Conservation (phyloP, 108 stramenopile species). For the Cyclotella cryptica region DNA sequence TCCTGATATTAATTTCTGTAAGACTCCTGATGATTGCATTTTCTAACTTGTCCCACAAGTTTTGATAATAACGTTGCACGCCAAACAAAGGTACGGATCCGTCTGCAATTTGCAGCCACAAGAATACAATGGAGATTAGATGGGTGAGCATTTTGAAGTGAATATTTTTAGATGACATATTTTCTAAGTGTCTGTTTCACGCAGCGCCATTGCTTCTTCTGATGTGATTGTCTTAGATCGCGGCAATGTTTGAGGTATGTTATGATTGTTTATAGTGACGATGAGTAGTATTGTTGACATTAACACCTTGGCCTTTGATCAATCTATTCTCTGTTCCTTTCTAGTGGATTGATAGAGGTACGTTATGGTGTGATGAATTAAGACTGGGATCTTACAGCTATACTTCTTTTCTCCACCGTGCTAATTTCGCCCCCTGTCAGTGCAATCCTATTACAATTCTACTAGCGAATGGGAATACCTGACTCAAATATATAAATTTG, state of each 20-base stretch:
- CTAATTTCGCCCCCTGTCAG: neutral
- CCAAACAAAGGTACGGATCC: slow-evolving; percentile 7
- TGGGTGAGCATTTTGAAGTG: slow-evolving; percentile 23
- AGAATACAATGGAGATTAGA: slow-evolving; percentile 29
- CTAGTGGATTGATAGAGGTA: slow-evolving; percentile 26
- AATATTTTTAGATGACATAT: neutral
- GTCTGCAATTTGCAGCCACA: slow-evolving; percentile 25
- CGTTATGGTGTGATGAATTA: neutral
- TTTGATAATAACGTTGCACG: neutral
- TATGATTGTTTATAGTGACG: neutral
- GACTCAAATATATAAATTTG: slow-evolving; percentile 22
- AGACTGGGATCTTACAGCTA: too few species aligned
- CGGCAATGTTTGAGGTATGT: slow-evolving; percentile 40
- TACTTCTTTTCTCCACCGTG: neutral
- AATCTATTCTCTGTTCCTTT: neutral
- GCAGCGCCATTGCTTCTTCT: neutral
- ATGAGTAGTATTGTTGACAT: too few species aligned
- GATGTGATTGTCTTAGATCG: slow-evolving; percentile 8
- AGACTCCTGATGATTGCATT: neutral
- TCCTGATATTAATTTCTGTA: slow-evolving; percentile 49
- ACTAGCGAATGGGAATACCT: slow-evolving; percentile 22
- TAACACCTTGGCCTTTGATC: neutral
- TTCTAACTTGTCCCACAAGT: neutral
- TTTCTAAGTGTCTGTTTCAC: neutral
- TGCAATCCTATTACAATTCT: slow-evolving; percentile 38